These are phyloP conservation scores for Cerrena zonata DNA, from an alignment of 1,284 basidiomycete genomes.

Conservation along the genomic window DNA sequence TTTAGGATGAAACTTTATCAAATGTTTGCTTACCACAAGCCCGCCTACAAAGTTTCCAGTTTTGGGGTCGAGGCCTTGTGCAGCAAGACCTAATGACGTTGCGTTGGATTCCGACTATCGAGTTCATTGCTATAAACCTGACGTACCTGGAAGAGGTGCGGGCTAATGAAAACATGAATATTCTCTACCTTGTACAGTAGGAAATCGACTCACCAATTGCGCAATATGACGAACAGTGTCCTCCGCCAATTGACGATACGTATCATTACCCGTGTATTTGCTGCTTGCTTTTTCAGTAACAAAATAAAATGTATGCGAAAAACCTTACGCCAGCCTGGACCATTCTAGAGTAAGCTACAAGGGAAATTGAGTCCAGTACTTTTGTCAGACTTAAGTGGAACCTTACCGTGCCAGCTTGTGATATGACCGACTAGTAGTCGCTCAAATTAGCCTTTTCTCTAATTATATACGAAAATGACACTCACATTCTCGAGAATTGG, in stretches of 20 bases:
- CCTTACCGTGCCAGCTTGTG: conserved; percentile 65
- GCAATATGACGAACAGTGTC: conserved; percentile 46
- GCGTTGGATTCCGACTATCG: too few relatives aligned
- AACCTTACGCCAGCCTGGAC: conserved; percentile 34
- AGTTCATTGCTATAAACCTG: neutral
- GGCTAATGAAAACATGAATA: conserved; percentile 24
- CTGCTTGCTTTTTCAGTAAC: conserved; percentile 19
- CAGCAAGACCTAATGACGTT: conserved; percentile 51
- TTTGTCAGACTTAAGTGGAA: too few relatives aligned
- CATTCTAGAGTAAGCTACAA: conserved; percentile 42
- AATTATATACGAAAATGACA: neutral
- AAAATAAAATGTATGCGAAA: too few relatives aligned
- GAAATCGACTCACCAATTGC: conserved; percentile 20
- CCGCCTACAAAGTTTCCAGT: conserved; percentile 46
- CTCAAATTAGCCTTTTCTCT: neutral
- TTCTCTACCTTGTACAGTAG: neutral
- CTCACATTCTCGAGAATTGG: conserved; percentile 37
- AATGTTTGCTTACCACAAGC: conserved; percentile 58
- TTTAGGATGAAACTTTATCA: too few relatives aligned
- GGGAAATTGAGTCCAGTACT: too few relatives aligned
- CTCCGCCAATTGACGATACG: conserved; percentile 49
- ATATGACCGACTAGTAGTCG: conserved; percentile 57
- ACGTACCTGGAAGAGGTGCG: conserved; percentile 36
- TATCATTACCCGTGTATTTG: conserved; percentile 53
- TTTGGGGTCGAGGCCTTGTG: conserved; percentile 54